Percentiles rank a stretch among this genome's conserved stretches.
These are phyloP conservation scores for Cryptococcus sp. DNA, from an alignment of 1,284 basidiomycete species.

Conservation along the genomic window DNA sequence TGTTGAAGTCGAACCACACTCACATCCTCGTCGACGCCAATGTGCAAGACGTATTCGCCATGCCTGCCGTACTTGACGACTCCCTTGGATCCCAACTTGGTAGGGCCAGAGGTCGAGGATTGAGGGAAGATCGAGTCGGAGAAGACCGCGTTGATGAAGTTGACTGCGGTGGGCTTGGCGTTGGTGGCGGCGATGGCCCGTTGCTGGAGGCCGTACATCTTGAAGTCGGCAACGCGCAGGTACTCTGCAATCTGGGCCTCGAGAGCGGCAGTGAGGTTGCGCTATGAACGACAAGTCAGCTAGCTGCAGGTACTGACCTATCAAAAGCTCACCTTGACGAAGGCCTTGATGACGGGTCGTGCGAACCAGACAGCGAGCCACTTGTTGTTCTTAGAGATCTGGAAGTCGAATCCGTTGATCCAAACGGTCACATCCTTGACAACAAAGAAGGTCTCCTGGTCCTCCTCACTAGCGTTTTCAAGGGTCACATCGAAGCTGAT, in stretches of 20 bases:
- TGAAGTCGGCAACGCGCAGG: constrained; percentile 40
- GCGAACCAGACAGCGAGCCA: constrained; percentile 50
- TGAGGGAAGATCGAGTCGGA: constrained; percentile 45
- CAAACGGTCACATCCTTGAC: constrained; percentile 56
- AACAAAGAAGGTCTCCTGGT: constrained; percentile 57
- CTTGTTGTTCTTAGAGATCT: constrained; percentile 44
- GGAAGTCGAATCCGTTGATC: constrained; percentile 51
- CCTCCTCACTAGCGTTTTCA: constrained; percentile 55
- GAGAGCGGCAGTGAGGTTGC: constrained; percentile 47
- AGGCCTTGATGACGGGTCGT: constrained; percentile 43
- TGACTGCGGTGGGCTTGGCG: constrained; percentile 50
- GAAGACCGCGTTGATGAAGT: constrained; percentile 57
- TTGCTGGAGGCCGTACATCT: constrained; percentile 53
- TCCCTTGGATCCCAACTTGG: constrained; percentile 47
- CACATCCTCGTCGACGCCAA: constrained; percentile 55
- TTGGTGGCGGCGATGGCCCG: constrained; percentile 55
- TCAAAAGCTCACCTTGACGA: constrained; percentile 39
- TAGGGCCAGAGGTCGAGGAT: constrained; percentile 26
- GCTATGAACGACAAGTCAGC: constrained; percentile 9
- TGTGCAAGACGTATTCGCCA: constrained; percentile 56
- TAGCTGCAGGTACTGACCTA: too few species aligned
- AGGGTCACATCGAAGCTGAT: constrained; percentile 55
- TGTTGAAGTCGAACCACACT: constrained; percentile 9
- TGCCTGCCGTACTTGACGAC: constrained; percentile 55
- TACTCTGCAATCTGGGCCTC: constrained; percentile 51